Evolutionary conservation across 2,329 filamentous ascomycete genomes (phyloP).

Genomic region (Exophiala sp.): DNA sequence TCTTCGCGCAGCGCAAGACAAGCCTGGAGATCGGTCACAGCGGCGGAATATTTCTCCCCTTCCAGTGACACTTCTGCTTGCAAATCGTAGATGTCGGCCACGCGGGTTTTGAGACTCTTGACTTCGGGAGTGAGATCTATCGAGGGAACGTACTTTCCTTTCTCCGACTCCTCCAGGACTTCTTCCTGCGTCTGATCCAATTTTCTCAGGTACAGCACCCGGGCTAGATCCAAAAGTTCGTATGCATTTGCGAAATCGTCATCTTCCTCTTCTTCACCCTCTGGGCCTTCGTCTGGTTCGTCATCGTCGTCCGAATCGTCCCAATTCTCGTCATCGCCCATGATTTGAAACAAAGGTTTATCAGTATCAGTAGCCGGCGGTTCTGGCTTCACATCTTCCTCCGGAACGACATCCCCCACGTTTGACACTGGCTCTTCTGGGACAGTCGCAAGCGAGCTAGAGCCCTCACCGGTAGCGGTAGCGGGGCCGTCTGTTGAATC

Average conservation of each 20-base stretch:
- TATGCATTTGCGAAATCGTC: slow-evolving; percentile 61
- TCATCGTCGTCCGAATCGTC: slow-evolving; percentile 75
- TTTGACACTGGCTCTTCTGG: slow-evolving; percentile 29
- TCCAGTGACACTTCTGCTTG: slow-evolving; percentile 96
- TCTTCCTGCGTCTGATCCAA: slow-evolving; percentile 44
- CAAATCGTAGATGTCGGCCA: slow-evolving; percentile 89
- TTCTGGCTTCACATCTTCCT: slow-evolving; percentile 33
- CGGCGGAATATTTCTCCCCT: slow-evolving; percentile 83
- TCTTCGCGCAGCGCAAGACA: slow-evolving; percentile 72
- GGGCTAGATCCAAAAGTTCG: slow-evolving; percentile 58
- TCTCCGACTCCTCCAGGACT: slow-evolving; percentile 35
- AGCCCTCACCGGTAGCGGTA: slow-evolving; percentile 4
- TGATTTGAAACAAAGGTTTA: slow-evolving; percentile 85
- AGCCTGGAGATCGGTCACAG: slow-evolving; percentile 75
- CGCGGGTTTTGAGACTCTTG: slow-evolving; percentile 69
- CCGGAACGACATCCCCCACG: slow-evolving; percentile 42
- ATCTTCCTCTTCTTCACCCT: slow-evolving; percentile 49
- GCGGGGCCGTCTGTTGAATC: slow-evolving; percentile 7
- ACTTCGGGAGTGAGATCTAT: slow-evolving; percentile 34
- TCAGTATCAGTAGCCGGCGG: slow-evolving; percentile 44
- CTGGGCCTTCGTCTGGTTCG: slow-evolving; percentile 49
- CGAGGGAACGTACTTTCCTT: slow-evolving; percentile 39
- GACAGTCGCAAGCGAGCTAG: slow-evolving; percentile 2
- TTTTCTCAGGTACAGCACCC: slow-evolving; percentile 53
- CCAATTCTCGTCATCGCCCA: slow-evolving; percentile 81